These are phyloP conservation scores for Malassezia obtusa DNA, from an alignment of 1,284 basidiomycete genomes.

Conservation along the genomic window DNA sequence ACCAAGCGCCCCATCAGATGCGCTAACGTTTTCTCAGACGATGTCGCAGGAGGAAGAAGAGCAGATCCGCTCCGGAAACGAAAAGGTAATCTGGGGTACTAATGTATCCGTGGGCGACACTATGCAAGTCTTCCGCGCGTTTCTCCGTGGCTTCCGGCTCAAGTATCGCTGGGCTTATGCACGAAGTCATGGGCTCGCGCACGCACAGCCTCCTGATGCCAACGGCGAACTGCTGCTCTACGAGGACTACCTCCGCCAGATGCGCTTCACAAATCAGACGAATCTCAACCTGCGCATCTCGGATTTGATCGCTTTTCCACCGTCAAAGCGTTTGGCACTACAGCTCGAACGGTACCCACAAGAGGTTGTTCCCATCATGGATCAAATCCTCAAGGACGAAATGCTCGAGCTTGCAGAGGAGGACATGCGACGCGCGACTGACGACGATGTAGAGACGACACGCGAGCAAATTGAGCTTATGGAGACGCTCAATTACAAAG, in stretches of 20 bases:
- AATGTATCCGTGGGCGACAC: constrained; percentile 80
- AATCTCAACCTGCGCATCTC: constrained; percentile 82
- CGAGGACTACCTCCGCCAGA: constrained; percentile 69
- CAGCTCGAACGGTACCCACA: constrained; percentile 78
- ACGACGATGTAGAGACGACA: constrained; percentile 61
- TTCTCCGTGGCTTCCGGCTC: constrained; percentile 80
- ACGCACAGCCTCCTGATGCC: constrained; percentile 20
- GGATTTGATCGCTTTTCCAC: constrained; percentile 80
- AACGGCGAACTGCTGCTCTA: constrained; percentile 55
- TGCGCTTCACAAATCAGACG: constrained; percentile 75
- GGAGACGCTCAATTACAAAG: constrained; percentile 65
- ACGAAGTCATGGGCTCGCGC: constrained; percentile 56
- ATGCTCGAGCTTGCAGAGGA: constrained; percentile 52
- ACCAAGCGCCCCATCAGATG: constrained; percentile 69
- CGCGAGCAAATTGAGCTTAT: constrained; percentile 48
- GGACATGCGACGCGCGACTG: constrained; percentile 61
- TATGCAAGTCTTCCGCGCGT: constrained; percentile 80
- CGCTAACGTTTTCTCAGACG: constrained; percentile 39
- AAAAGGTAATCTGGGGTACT: constrained; percentile 89
- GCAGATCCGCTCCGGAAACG: constrained; percentile 40
- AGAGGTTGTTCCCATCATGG: constrained; percentile 92
- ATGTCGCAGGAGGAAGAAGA: constrained; percentile 16
- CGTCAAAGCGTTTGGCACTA: constrained; percentile 62
- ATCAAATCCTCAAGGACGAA: constrained; percentile 79
- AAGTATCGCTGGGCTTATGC: constrained; percentile 77